Percentiles rank a stretch among this genome's conserved stretches.
Conservation (phyloP, 441 rosid genomes). For the Gossypium schwendimanii region DNA sequence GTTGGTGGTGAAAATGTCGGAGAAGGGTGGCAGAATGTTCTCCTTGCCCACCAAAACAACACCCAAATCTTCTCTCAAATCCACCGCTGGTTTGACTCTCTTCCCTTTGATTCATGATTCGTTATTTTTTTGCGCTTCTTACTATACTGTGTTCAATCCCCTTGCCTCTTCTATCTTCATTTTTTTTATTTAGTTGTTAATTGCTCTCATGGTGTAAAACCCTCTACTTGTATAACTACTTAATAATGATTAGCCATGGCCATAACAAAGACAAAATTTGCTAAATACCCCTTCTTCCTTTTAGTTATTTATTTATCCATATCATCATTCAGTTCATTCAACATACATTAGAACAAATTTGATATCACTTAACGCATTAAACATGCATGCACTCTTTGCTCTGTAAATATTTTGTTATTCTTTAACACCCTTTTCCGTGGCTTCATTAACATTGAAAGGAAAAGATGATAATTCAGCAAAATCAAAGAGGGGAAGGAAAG, state of each 20-base stretch:
- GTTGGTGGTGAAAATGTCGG: slow-evolving; percentile 25
- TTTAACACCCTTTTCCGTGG: slow-evolving; percentile 3
- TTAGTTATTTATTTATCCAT: too few species aligned
- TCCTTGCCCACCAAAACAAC: slow-evolving; percentile 30
- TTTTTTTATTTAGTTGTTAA: not conserved
- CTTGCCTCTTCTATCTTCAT: not conserved
- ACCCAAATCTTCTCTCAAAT: slow-evolving; percentile 24
- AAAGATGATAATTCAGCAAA: slow-evolving; percentile 43
- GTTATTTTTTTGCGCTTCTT: not conserved
- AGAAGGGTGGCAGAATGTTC: slow-evolving; percentile 54
- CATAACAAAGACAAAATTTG: not conserved
- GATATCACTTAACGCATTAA: not conserved
- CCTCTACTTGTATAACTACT: not conserved
- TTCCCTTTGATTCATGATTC: not conserved
- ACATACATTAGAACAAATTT: not conserved
- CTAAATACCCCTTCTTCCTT: not conserved
- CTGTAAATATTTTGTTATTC: not conserved
- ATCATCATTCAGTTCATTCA: too few species aligned
- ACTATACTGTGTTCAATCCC: not conserved
- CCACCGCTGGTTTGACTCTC: slow-evolving; percentile 19
- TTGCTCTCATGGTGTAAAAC: not conserved
- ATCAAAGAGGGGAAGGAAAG: slow-evolving; percentile 54
- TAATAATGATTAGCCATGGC: not conserved
- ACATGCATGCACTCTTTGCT: not conserved
- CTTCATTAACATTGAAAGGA: slow-evolving; percentile 23